A percentile compares a stretch with the other conserved stretches of the same genome.
Evolutionary conservation across 805 yeast genomes (phyloP).

Genomic region (Yarrowia yakushimensis): DNA sequence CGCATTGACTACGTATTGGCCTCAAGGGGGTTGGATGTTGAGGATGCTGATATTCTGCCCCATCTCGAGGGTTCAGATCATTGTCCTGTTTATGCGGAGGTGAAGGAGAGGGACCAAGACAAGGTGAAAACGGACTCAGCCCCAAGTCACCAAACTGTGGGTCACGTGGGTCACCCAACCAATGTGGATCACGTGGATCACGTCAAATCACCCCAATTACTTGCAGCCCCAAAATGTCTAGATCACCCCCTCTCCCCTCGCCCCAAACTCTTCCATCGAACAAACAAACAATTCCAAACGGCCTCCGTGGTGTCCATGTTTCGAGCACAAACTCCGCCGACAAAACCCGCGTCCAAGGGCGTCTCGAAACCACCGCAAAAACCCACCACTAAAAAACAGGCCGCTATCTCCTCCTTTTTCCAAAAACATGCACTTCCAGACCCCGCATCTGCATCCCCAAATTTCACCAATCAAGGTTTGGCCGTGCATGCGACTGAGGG

Average conservation of each 20-base stretch:
- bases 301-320: slow-evolving; percentile 9
- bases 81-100: slow-evolving; percentile 81
- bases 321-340: background rate
- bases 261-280: slow-evolving; percentile 1
- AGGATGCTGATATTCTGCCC: slow-evolving; percentile 59
- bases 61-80: slow-evolving; percentile 84
- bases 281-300: background rate
- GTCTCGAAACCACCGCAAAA: background rate
- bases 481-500: background rate
- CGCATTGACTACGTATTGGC: slow-evolving; percentile 75
- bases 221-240: slow-evolving; percentile 18
- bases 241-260: too few species aligned
- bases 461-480: background rate
- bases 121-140: too few species aligned
- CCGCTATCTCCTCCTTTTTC: slow-evolving; percentile 6
- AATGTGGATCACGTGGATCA: too few species aligned
- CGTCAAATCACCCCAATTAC: too few species aligned
- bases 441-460: background rate
- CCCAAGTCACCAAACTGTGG: too few species aligned
- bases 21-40: slow-evolving; percentile 43
- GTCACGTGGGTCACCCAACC: too few species aligned
- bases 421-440: background rate
- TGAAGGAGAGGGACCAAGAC: slow-evolving; percentile 38
- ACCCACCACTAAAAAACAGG: background rate
- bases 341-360: too few species aligned